phyloP scores from a whole-genome alignment of 805 yeast species.

The Metschnikowia santaceciliae region DNA sequence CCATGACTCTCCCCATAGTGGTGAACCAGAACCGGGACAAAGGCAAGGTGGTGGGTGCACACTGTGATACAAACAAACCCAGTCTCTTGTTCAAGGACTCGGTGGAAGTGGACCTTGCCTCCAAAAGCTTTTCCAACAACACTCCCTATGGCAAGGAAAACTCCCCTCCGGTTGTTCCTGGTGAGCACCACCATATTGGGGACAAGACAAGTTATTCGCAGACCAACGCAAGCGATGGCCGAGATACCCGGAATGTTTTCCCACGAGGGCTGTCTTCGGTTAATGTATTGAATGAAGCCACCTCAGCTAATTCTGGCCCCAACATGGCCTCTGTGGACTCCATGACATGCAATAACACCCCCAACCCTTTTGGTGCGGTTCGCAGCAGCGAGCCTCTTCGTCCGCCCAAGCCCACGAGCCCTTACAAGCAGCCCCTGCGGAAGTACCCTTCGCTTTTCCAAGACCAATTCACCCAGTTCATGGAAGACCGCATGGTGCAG shows the following conservation, averaged over 20 bases:
- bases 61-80: neutral
- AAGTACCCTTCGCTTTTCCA: constrained; percentile 9
- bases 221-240: neutral
- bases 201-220: neutral
- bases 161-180: neutral
- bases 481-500: constrained; percentile 16
- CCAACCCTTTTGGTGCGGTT: constrained; percentile 13
- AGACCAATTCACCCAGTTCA: constrained; percentile 15
- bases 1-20: constrained; percentile 2
- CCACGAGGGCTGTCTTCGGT: neutral
- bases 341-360: constrained; percentile 1
- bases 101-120: neutral
- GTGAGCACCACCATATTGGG: neutral
- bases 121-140: neutral
- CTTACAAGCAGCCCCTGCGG: constrained; percentile 5
- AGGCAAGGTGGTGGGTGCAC: neutral
- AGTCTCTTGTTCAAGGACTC: neutral
- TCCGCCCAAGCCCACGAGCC: constrained; percentile 12
- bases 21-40: neutral
- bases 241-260: neutral
- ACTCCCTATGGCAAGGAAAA: neutral
- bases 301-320: neutral
- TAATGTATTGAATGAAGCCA: neutral
- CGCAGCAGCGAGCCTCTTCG: constrained; percentile 12
- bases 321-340: neutral